Evolutionary conservation across 192 early-diverging fungal species (phyloP), one percentile per base, ranked within the genome.

Genomic region (Backusella luteola): DNA sequence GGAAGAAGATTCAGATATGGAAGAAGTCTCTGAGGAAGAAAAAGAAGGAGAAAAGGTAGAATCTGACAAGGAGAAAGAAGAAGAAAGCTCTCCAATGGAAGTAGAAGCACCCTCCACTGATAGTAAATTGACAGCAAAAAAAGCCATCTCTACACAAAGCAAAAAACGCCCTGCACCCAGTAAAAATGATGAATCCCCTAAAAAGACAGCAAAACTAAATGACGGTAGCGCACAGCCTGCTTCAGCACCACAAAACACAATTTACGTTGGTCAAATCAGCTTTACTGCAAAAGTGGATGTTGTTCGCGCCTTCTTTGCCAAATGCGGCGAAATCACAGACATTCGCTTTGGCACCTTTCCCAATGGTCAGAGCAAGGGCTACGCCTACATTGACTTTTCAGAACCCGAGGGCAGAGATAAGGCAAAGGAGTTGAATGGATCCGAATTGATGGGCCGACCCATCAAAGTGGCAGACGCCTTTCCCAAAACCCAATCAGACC

Each of bases 361-460:
- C 68, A 87, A 89, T 44, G 91, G 91, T 52, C 82, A 84, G 68
- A 88, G 94, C 52, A 94, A 92, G 80, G 95, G 95, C 42, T 97
- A 93, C 80, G 96, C 91, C 69, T 96, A 97, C 86, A 89, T 98
- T 38, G 95, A 97, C 69, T 98, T 97, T 79, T 80, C 87, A 68
- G 78, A 80, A 42, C 74, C 84, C 26, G 93, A 87, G 68, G 85
- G 81, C 38, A 92, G 89, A 73, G 80, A 90, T 66, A 89, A 88
- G 76, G 95, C 94, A 15, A 70, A 91, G 67, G 84, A 85, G 35
- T 84, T 91, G 53, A 82, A 86, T 67, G 94, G 89, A 34, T 84
- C 89, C 66, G 91, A 96, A 74, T 80, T 96, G 38, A 94, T 94
- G 67, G 96, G 96, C 34, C 93, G 96, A 75, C 81, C 83, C 66